Conservation (phyloP, 371 early-diverging fungal species). For the Sporodiniella umbellata region DNA sequence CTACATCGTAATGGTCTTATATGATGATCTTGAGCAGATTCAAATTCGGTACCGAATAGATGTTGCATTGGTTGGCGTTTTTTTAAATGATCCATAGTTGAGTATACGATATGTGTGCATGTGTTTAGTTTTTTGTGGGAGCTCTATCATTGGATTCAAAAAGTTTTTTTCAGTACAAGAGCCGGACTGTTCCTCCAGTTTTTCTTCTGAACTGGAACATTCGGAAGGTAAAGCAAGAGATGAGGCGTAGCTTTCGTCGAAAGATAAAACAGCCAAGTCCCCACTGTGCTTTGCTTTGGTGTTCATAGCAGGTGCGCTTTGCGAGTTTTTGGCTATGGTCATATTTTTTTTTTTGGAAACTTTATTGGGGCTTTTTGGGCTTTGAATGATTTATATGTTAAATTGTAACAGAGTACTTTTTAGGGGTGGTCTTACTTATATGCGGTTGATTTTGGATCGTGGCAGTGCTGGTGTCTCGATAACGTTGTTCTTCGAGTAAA, state of each 20-base stretch:
- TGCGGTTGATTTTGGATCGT: slow-evolving; percentile 36
- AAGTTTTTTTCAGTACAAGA: not conserved
- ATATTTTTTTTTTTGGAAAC: too few relatives aligned
- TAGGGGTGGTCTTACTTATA: slow-evolving; percentile 12
- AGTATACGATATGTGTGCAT: slow-evolving; percentile 20
- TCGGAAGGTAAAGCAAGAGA: slow-evolving; percentile 25
- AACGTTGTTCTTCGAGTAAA: slow-evolving; percentile 69
- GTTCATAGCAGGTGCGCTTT: too few relatives aligned
- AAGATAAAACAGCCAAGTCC: too few relatives aligned
- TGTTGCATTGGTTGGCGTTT: not conserved
- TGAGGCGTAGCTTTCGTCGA: not conserved
- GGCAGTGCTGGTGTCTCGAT: slow-evolving; percentile 60
- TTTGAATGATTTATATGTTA: too few relatives aligned
- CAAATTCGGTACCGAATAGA: not conserved
- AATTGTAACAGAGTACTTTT: too few relatives aligned
- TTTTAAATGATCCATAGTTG: slow-evolving; percentile 1
- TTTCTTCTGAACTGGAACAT: slow-evolving; percentile 3
- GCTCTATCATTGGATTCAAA: slow-evolving; percentile 6
- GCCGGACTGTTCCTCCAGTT: not conserved
- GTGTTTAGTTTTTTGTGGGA: slow-evolving; percentile 14
- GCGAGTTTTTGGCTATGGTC: too few relatives aligned
- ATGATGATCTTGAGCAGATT: too few relatives aligned
- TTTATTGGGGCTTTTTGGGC: too few relatives aligned
- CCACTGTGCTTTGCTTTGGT: too few relatives aligned
- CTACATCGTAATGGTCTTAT: too few relatives aligned